Percentiles rank a stretch among this genome's conserved stretches.
Conservation (phyloP, 148 eudicot species). For the Cornus controversa region DNA sequence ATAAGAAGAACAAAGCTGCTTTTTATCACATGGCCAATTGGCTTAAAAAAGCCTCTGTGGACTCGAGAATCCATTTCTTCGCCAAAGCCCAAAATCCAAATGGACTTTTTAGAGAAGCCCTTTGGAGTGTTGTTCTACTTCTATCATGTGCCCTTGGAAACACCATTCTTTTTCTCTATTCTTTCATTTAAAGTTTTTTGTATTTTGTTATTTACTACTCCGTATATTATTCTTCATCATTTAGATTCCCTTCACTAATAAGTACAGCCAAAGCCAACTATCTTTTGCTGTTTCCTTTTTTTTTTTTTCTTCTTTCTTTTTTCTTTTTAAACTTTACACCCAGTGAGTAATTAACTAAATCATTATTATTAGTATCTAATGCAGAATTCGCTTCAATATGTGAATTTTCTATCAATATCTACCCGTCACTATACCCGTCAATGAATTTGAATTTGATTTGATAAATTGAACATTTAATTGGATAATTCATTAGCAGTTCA, state of each 20-base stretch:
- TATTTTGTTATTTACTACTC: background rate
- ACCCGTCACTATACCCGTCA: too few relatives aligned
- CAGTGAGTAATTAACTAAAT: background rate
- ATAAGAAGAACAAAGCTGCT: conserved; percentile 38
- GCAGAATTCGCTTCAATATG: too few relatives aligned
- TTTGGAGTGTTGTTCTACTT: conserved; percentile 9
- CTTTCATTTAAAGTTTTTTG: background rate
- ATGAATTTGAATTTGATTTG: too few relatives aligned
- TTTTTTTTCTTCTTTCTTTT: background rate
- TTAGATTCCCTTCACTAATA: conserved; percentile 8
- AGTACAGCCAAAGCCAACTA: conserved; percentile 9
- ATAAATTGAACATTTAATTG: too few relatives aligned
- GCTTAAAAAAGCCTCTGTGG: conserved; percentile 1
- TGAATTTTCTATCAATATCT: too few relatives aligned
- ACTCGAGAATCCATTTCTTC: conserved; percentile 15
- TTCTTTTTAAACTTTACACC: background rate
- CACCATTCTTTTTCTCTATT: background rate
- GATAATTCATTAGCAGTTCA: too few relatives aligned
- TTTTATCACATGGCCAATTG: conserved; percentile 53
- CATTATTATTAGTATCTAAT: too few relatives aligned
- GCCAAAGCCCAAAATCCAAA: conserved; percentile 18
- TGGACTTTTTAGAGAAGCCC: conserved; percentile 10
- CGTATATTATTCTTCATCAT: conserved; percentile 16
- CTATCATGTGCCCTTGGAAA: conserved; percentile 18
- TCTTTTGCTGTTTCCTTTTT: background rate